phyloP scores from a whole-genome alignment of 73 alveolate species.

The Tetrahymena malaccensis region DNA sequence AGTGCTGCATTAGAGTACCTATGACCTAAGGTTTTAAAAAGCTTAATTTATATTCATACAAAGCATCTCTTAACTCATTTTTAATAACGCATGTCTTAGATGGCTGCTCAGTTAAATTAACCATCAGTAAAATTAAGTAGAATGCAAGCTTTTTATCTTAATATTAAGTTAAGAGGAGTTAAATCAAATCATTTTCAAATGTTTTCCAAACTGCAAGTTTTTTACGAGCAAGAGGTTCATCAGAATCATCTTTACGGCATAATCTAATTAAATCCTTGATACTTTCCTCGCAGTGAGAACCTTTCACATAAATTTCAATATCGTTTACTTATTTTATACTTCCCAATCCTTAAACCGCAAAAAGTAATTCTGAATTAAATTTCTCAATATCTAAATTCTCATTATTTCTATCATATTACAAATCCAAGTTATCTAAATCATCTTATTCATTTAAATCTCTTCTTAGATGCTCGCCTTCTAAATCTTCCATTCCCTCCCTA shows the following conservation, averaged over 20 bases:
- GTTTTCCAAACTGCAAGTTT: slow-evolving; percentile 59
- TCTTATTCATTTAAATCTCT: background rate
- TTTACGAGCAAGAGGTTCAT: slow-evolving; percentile 49
- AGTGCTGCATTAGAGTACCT: slow-evolving; percentile 43
- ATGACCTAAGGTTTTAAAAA: slow-evolving; percentile 46
- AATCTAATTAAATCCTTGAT: slow-evolving; percentile 5
- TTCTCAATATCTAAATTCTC: background rate
- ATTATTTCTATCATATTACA: background rate
- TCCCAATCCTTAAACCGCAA: slow-evolving; percentile 40
- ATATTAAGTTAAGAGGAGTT: slow-evolving; percentile 56
- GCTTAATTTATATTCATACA: slow-evolving; percentile 48
- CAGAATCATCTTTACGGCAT: slow-evolving; percentile 57
- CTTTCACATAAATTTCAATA: slow-evolving; percentile 25
- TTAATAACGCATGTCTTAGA: slow-evolving; percentile 1
- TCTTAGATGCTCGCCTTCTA: background rate
- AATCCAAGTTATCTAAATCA: background rate
- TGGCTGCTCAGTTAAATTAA: slow-evolving; percentile 49
- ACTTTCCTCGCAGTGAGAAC: slow-evolving; percentile 17
- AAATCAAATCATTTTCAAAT: slow-evolving; percentile 57
- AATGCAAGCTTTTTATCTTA: slow-evolving; percentile 60
- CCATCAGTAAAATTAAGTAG: slow-evolving; percentile 50
- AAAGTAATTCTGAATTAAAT: slow-evolving; percentile 9
- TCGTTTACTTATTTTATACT: background rate
- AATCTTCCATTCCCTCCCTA: background rate
- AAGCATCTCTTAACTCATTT: slow-evolving; percentile 12